A percentile compares a stretch with the other conserved stretches of the same genome.
phyloP scores from a whole-genome alignment of 257 asterid genomes.

The Solanum gracilifrons region DNA sequence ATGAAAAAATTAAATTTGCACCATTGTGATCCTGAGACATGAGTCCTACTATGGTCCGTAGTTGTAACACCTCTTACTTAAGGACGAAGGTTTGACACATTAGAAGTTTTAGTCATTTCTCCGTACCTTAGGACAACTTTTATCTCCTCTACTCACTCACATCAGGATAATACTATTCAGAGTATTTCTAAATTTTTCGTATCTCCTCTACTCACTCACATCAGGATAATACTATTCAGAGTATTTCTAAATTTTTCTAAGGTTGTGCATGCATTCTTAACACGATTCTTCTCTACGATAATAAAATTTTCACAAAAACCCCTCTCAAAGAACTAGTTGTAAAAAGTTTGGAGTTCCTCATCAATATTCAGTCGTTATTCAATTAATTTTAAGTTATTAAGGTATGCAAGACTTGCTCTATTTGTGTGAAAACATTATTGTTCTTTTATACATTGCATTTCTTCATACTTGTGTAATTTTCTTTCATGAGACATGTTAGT shows the following conservation, averaged over 20 bases:
- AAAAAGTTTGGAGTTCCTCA: not conserved
- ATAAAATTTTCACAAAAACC: no score
- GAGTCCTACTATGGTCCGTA: not conserved
- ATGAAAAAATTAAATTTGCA: not conserved
- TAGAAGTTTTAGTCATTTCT: not conserved
- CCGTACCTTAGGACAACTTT: not conserved
- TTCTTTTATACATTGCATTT: not conserved
- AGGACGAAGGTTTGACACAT: not conserved
- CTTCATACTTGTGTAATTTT: not conserved
- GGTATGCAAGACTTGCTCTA: not conserved
- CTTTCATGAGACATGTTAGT: not conserved
- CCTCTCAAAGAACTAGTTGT: not conserved
- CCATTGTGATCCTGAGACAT: not conserved
- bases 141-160: not conserved
- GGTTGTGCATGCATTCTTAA: not conserved
- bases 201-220: not conserved
- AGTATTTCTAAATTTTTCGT: not conserved
- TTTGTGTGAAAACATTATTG: not conserved
- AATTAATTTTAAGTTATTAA: not conserved
- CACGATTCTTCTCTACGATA: not conserved
- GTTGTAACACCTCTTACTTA: not conserved
- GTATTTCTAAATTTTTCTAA: not conserved
- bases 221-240: not conserved
- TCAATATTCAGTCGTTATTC: no score
- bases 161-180: not conserved